Base-by-base conservation (phyloP, 371 early-diverging fungal genomes). In the Mucor irregularis region DNA sequence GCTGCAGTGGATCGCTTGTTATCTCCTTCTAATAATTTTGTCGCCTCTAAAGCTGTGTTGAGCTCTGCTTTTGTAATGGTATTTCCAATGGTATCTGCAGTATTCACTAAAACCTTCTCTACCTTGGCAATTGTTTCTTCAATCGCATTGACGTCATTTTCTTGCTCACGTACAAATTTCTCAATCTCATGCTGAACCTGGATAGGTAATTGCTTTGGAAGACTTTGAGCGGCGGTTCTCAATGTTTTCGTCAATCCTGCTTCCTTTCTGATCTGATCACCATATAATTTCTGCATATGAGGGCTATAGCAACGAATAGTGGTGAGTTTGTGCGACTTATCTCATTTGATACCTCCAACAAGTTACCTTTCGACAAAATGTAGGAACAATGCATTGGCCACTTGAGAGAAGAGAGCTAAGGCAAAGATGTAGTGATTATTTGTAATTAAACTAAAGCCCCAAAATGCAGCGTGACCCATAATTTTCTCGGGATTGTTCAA, bases 401-500 rank as follows among this genome's bases (percentile, higher is more conserved):
- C 58, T 57, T 94, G 95, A 4, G 91, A 84, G 55, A 93, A 82
- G 49, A 94, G 58, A 7, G 97, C 91, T 39, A 97, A 64, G 11
- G 81, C 82, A 59, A 90, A 89, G 62, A 95, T 76, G 6, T 83
- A 67, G 81, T 88, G 89, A 35, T 87, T 88, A 46, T 84, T 85
- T 60, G 90, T 84, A 50, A 94, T 89, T 59, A 96, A 61, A 4
- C 95, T 85, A 60, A 95, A 74, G 4, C 96, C 97, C 86, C 92
- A 97, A 69, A 91, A 89, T 2, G 93, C 88, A 6, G 92, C 84
- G 63, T 93, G 91, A 10, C 94, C 91, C 66, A 95, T 88, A 37
- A 94, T 81, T 69, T 92, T 91, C 54, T 95, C 95, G 2, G 96
- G 96, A 66, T 94, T 93, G 68, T 95, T 95, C 26, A 95, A 78